Evolutionary conservation across 805 yeast species (phyloP).

Genomic region (Starmerella kuoi): DNA sequence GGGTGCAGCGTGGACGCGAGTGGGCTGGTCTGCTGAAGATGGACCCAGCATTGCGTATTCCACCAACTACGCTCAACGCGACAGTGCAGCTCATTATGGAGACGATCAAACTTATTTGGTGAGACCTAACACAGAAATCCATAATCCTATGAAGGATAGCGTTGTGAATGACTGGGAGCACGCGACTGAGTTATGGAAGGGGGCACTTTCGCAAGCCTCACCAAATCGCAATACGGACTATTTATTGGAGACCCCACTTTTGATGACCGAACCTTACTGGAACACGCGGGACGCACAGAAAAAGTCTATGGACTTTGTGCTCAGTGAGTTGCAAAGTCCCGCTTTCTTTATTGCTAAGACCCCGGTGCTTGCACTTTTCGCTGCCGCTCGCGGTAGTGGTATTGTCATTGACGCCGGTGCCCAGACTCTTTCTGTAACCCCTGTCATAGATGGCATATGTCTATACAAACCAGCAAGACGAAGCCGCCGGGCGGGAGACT

Average conservation of each 20-base stretch:
- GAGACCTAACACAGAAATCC: conserved; percentile 13
- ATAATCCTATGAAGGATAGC: conserved; percentile 19
- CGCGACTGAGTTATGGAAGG: conserved; percentile 59
- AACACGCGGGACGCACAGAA: conserved; percentile 53
- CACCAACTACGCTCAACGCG: conserved; percentile 15
- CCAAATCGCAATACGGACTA: conserved; percentile 13
- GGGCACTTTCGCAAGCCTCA: conserved; percentile 43
- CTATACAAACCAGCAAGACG: conserved; percentile 45
- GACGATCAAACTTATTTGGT: conserved; percentile 19
- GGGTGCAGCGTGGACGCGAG: conserved; percentile 70
- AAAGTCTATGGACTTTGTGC: conserved; percentile 56
- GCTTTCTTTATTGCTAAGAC: conserved; percentile 71
- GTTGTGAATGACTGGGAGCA: conserved; percentile 64
- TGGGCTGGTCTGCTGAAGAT: conserved; percentile 90
- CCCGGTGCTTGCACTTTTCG: conserved; percentile 82
- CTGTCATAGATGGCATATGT: conserved; percentile 24
- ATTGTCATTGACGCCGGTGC: conserved; percentile 79
- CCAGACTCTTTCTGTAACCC: conserved; percentile 57
- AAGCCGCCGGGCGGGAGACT: conserved; percentile 60
- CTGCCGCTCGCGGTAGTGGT: conserved; percentile 78
- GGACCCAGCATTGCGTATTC: conserved; percentile 51
- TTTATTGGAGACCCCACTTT: conserved; percentile 56
- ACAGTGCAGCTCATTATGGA: conserved; percentile 17
- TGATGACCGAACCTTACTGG: conserved; percentile 84
- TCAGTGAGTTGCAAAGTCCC: conserved; percentile 60